phyloP scores from a whole-genome alignment of 352 stramenopile genomes.

The Pilasporangium apinafurcum region DNA sequence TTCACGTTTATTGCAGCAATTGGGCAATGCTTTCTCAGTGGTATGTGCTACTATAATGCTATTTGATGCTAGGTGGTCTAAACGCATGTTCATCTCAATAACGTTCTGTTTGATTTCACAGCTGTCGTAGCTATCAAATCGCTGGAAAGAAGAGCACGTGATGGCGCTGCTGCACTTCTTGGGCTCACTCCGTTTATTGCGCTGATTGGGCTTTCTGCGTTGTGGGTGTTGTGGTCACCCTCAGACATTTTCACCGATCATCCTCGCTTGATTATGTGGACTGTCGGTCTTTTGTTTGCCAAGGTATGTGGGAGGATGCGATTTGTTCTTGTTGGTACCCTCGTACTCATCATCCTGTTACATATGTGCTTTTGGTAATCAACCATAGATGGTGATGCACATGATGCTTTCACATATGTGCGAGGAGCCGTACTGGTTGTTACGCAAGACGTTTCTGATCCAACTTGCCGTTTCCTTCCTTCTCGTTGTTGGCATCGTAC shows the following conservation, averaged over 20 bases:
- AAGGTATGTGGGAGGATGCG: slow-evolving; percentile 48
- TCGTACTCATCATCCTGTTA: not conserved
- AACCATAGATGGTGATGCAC: slow-evolving; percentile 88
- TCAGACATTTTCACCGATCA: slow-evolving; percentile 80
- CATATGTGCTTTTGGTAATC: not conserved
- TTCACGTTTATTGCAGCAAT: slow-evolving; percentile 57
- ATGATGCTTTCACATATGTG: slow-evolving; percentile 88
- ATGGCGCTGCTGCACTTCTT: slow-evolving; percentile 53
- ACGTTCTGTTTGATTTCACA: slow-evolving; percentile 10
- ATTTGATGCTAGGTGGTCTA: too few relatives aligned
- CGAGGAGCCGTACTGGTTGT: slow-evolving; percentile 78
- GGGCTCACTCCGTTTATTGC: slow-evolving; percentile 60
- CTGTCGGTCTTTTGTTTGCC: slow-evolving; percentile 68
- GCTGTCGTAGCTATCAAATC: slow-evolving; percentile 60
- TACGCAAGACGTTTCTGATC: slow-evolving; percentile 78
- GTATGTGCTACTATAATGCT: slow-evolving; percentile 14
- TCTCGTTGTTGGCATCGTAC: slow-evolving; percentile 64
- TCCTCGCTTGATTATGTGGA: slow-evolving; percentile 83
- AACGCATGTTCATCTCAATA: too few relatives aligned
- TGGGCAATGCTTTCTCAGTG: slow-evolving; percentile 68
- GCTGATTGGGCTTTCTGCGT: slow-evolving; percentile 57
- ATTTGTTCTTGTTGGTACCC: not conserved
- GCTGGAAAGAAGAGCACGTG: slow-evolving; percentile 48
- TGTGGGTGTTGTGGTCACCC: slow-evolving; percentile 75
- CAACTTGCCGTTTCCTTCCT: slow-evolving; percentile 56